These are phyloP conservation scores for Dryas integrifolia DNA, from an alignment of 331 rosid genomes.

Conservation along the genomic window DNA sequence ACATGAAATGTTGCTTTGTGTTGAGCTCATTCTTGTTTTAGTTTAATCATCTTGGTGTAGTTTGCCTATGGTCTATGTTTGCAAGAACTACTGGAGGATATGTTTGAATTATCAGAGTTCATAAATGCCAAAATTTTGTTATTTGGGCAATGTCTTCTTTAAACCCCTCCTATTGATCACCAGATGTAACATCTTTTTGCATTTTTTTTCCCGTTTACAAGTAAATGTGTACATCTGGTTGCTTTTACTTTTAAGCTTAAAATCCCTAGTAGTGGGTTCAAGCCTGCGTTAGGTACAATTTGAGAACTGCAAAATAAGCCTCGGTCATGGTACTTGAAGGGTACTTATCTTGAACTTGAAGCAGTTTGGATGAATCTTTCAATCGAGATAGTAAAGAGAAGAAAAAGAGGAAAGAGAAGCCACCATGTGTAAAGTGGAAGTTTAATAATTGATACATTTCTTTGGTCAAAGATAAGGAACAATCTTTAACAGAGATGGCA, in stretches of 20 bases:
- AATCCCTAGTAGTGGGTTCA: neutral
- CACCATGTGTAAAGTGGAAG: no score
- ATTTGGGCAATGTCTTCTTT: neutral
- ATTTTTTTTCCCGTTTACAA: neutral
- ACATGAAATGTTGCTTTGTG: neutral
- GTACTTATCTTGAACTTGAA: no score
- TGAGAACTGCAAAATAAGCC: neutral
- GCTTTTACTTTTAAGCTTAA: neutral
- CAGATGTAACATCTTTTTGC: neutral
- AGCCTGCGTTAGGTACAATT: neutral
- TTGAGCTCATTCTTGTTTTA: neutral
- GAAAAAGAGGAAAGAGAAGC: no score
- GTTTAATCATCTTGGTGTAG: neutral
- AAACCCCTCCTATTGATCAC: neutral
- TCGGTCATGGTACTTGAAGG: no score
- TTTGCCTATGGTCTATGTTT: neutral
- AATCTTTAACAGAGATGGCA: no score
- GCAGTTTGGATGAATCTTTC: no score
- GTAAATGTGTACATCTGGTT: neutral
- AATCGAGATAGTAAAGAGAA: no score
- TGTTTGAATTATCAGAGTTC: neutral
- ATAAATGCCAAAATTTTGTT: neutral
- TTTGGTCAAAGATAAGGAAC: no score
- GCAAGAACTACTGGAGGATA: neutral
- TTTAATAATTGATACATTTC: no score